Conservation (phyloP, 768 basidiomycete species). For the Podaxis sp. region DNA sequence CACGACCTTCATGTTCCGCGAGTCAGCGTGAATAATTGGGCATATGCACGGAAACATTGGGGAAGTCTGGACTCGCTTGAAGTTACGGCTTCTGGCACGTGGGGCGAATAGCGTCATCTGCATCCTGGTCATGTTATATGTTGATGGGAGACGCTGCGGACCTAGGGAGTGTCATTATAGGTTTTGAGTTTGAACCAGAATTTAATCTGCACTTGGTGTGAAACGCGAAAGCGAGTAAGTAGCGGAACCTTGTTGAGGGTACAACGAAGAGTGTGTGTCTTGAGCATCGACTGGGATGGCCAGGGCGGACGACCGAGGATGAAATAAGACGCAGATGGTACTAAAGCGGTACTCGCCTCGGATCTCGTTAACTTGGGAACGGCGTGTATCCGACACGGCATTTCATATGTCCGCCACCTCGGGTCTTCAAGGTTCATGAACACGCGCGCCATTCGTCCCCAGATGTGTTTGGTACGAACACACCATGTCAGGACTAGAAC, state of each 20-base stretch:
- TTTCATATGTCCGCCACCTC: neutral
- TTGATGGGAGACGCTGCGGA: neutral
- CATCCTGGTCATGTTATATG: neutral
- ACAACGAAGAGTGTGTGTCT: neutral
- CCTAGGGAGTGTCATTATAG: neutral
- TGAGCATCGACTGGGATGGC: neutral
- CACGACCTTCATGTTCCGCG: neutral
- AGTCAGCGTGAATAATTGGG: neutral
- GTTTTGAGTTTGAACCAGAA: neutral
- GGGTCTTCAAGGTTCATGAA: neutral
- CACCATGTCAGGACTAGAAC: neutral
- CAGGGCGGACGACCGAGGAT: neutral
- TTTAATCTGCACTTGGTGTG: neutral
- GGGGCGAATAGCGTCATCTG: neutral
- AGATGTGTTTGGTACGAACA: neutral
- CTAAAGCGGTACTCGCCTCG: slow-evolving; percentile 4
- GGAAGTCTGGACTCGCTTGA: neutral
- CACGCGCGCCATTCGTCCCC: neutral
- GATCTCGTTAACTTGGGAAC: neutral
- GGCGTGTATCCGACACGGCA: neutral
- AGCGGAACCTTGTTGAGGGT: neutral
- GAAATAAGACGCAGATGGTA: neutral
- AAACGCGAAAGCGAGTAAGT: neutral
- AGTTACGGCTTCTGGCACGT: neutral
- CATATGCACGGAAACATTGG: neutral